phyloP scores from a whole-genome alignment of 805 yeast species.

The Candida arabinofermentans region DNA sequence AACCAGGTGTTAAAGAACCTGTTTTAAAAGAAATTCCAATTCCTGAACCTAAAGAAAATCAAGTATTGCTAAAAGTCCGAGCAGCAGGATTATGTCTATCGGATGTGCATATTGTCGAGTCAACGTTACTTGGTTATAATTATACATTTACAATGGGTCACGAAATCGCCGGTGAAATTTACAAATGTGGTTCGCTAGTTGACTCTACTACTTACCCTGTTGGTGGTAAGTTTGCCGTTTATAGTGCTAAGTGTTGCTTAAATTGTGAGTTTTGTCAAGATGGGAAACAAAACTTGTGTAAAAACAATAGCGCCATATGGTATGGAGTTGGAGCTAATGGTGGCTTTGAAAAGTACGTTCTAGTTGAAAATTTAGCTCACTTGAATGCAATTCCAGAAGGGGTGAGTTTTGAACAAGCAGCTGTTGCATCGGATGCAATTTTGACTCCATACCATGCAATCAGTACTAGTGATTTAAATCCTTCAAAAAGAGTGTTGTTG shows the following conservation, averaged over 20 bases:
- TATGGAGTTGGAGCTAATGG: conserved; percentile 30
- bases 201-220: conserved; percentile 3
- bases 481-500: conserved; percentile 23
- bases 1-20: conserved; percentile 7
- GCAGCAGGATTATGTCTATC: conserved; percentile 35
- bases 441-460: conserved; percentile 34
- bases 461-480: conserved; percentile 22
- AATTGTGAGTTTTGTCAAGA: conserved; percentile 21
- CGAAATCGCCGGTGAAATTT: conserved; percentile 28
- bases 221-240: conserved; percentile 16
- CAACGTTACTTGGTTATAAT: neutral
- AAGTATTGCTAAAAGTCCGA: conserved; percentile 11
- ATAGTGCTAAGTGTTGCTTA: conserved; percentile 25
- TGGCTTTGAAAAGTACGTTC: conserved; percentile 30
- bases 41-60: conserved; percentile 6
- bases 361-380: conserved; percentile 14
- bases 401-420: conserved; percentile 28
- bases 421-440: conserved; percentile 31
- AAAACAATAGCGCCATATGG: conserved; percentile 8
- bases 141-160: conserved; percentile 27
- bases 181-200: conserved; percentile 11
- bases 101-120: conserved; percentile 37
- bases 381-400: conserved; percentile 27
- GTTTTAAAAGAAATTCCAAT: conserved; percentile 5
- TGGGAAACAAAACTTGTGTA: conserved; percentile 29